These are phyloP conservation scores for Sugiyamaella grinbergsii DNA, from an alignment of 1,139 yeast genomes.

Conservation along the genomic window DNA sequence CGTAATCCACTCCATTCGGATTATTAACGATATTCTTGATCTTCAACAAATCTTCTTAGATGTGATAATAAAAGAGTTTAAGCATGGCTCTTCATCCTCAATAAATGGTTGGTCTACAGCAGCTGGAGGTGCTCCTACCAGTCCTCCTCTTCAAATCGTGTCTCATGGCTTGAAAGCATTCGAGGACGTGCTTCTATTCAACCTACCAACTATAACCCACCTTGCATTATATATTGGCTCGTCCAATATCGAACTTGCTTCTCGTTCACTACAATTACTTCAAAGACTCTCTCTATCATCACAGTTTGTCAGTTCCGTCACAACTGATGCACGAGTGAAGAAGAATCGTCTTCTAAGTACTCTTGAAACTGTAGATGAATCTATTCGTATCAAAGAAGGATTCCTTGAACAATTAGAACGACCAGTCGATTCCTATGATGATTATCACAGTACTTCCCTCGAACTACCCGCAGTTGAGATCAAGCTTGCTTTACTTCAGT, in stretches of 20 bases:
- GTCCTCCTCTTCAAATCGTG: slow-evolving; percentile 46
- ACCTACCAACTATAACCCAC: slow-evolving; percentile 68
- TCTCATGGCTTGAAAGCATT: slow-evolving; percentile 65
- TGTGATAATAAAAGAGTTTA: slow-evolving; percentile 32
- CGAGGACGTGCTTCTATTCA: slow-evolving; percentile 69
- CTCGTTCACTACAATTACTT: slow-evolving; percentile 56
- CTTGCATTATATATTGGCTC: slow-evolving; percentile 71
- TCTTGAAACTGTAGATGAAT: slow-evolving; percentile 72
- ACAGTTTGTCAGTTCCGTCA: slow-evolving; percentile 45
- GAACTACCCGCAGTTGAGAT: slow-evolving; percentile 42
- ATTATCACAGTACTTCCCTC: slow-evolving; percentile 19
- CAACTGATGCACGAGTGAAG: slow-evolving; percentile 46
- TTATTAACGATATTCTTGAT: slow-evolving; percentile 54
- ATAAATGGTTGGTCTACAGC: neutral
- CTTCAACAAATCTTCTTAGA: slow-evolving; percentile 51
- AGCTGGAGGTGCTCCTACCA: slow-evolving; percentile 1
- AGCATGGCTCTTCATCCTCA: slow-evolving; percentile 17
- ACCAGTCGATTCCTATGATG: slow-evolving; percentile 40
- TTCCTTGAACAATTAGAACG: slow-evolving; percentile 70
- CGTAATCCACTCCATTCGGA: slow-evolving; percentile 44
- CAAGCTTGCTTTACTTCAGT: slow-evolving; percentile 62
- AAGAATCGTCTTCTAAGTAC: slow-evolving; percentile 71
- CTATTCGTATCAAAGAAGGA: slow-evolving; percentile 64
- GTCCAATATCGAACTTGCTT: slow-evolving; percentile 52
- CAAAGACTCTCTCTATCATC: slow-evolving; percentile 53